These are phyloP conservation scores for Chenopodium berlandieri DNA, from an alignment of 148 eudicot genomes.

Conservation along the genomic window DNA sequence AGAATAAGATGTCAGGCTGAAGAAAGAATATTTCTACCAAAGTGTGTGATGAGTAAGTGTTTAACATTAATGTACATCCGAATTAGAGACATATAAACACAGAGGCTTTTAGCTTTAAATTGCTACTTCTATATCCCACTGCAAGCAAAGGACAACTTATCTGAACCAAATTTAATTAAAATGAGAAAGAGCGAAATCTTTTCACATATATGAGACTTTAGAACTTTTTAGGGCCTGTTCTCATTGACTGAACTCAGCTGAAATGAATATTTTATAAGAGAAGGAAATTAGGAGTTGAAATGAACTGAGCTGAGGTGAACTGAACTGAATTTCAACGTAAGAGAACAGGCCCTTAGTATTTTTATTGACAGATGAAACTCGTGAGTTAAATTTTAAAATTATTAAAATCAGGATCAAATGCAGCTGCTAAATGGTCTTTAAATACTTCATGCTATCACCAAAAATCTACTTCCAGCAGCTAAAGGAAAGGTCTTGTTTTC, in stretches of 20 bases:
- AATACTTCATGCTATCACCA: not conserved
- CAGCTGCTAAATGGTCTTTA: not conserved
- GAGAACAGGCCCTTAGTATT: not conserved
- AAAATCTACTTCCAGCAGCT: not conserved
- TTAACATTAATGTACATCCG: constrained; percentile 14
- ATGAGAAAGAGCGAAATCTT: not conserved
- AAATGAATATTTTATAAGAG: too few species aligned
- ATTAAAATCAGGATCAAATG: not conserved
- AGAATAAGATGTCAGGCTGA: constrained; percentile 39
- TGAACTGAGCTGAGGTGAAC: too few species aligned
- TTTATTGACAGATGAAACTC: not conserved
- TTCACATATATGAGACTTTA: not conserved
- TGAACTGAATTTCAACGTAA: too few species aligned
- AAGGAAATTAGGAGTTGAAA: too few species aligned
- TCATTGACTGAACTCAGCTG: too few species aligned
- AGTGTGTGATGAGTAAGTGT: not conserved
- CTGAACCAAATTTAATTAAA: not conserved
- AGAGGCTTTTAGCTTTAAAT: not conserved
- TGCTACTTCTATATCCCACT: not conserved
- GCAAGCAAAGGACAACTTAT: not conserved
- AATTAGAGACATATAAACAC: constrained; percentile 14
- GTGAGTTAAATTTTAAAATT: not conserved
- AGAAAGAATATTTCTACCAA: constrained; percentile 18
- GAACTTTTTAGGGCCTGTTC: not conserved
- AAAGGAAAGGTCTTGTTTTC: not conserved